Conservation (phyloP, 371 early-diverging fungal genomes). For the Apophysomyces variabilis region DNA sequence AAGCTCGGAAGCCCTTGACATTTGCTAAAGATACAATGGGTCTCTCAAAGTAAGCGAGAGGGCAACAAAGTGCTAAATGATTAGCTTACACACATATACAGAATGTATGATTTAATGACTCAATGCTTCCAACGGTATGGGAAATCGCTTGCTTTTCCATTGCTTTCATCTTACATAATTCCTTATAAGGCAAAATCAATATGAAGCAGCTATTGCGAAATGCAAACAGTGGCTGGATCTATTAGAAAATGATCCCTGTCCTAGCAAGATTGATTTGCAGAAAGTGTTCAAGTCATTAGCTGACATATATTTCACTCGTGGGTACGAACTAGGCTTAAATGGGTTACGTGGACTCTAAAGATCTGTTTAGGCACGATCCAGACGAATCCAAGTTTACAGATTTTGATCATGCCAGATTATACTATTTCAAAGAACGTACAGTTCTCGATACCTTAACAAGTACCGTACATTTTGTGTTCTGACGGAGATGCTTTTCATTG, state of each 20-base stretch:
- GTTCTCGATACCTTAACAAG: constrained; percentile 27
- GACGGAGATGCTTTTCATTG: neutral
- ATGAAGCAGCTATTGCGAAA: constrained; percentile 24
- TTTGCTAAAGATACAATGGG: constrained; percentile 3
- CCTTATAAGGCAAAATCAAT: constrained; percentile 20
- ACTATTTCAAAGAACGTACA: constrained; percentile 33
- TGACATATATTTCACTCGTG: constrained; percentile 39
- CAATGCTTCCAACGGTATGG: constrained; percentile 31
- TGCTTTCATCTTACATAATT: neutral
- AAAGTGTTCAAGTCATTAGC: constrained; percentile 30
- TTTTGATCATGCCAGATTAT: constrained; percentile 30
- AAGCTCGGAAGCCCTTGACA: constrained; percentile 9
- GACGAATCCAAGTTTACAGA: constrained; percentile 26
- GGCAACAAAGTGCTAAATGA: neutral
- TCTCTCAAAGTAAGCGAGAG: constrained; percentile 11
- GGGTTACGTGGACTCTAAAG: neutral
- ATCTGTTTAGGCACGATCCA: constrained; percentile 17
- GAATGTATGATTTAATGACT: constrained; percentile 20
- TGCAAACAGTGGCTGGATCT: constrained; percentile 12
- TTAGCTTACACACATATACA: constrained; percentile 2
- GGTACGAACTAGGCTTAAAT: constrained; percentile 11
- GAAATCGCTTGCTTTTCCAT: neutral
- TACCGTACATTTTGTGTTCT: neutral
- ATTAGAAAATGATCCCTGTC: constrained; percentile 14
- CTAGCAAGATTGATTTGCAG: constrained; percentile 17